Evolutionary conservation across 257 asterid genomes (phyloP), one percentile per base, ranked within the genome.

Genomic region (Knoxia roxburghii): DNA sequence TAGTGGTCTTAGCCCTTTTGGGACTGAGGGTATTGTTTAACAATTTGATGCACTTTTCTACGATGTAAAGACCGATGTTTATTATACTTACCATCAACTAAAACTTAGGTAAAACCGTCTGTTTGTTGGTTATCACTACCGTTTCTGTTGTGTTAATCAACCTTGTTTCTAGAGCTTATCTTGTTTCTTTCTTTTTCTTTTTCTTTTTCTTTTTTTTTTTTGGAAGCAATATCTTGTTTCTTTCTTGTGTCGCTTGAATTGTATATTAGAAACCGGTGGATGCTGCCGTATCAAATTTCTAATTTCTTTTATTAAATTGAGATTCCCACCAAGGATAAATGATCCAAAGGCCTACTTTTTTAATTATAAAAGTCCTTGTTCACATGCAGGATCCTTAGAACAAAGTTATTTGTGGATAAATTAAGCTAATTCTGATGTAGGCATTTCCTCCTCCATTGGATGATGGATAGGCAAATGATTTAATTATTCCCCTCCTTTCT

Each of bases 371-470:
- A 86, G 80, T 83, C 75, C 66, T 77, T 48, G 27, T 69, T 83
- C 97, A 87, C 98, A 92, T 92, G 98, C 86, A 76, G 57, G 74
- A 68, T 75, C 79, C 72, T 77, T 78, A 41, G 69, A 78, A 69
- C 72, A 70, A 63, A 63, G 77, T 72, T 63, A 77, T 84, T 78
- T 68, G 17, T 59, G 73, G 54, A 73, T 76, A 63, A 75, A 81
- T 77, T 74, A 76, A 41, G 68, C 45, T 33, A 7, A 33, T 72
- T 7, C 24, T 62, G 71, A 24, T 75, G 77, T 73, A 65, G 64
- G 64, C 77, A 68, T 60, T 70, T 62, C 71, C 68, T 69, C 69
- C 68, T 71, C 65, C 74, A 68, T 73, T 79, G 75, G 60, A 26
- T 82, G 71, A 27, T 73, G 61, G 68, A 70, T 80, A 75, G 71